Evolutionary conservation across 176 grass and related monocot species (phyloP), one percentile per base, ranked within the genome.

Genomic region (Poa annua): DNA sequence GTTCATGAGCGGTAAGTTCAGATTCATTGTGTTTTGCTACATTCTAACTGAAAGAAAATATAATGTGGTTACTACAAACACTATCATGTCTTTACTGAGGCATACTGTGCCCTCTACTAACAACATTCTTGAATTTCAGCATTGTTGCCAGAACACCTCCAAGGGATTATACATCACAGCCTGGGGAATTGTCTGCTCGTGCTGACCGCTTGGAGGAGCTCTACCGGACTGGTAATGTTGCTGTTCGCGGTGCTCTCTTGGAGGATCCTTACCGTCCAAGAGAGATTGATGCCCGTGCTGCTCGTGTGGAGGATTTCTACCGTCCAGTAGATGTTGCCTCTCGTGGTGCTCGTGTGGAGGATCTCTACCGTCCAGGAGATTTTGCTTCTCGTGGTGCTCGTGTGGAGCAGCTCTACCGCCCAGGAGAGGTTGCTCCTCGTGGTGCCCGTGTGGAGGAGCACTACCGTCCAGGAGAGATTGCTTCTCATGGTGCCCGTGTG

Each of bases 1-100:
- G 19, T 65, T 17, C 84, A 63, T 80, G 82, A 89, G 19, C 74
- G 75, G 92, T 94, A 85, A 66, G 81, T 80, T 71, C 11, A 69
- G 15, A 44, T 63, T 53, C 11, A 4, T 17, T 65, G 44, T 81
- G 9, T 38, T 73, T 41, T 33, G 9, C 38, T 75, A 85, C 11
- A 73, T 49, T 74, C 66, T 66, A 73, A 71, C 60, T 72, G 22
- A 39, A 13, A 57, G 20, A 79, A 51, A 54, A 76, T 69, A 49
- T 8, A 21, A 76, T 77, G n/a, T 76, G 71, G 9, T 52, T 81
- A 52, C 76, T 38, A 26, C 26, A n/a, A 62, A 53, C 25, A n/a
- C n/a, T 82, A 68, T 33, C 33, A 33, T 81, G 33, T 65, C 26
- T 69, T 14, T 64, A 35, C 54, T 79, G 47, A 20, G 84, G 53